Evolutionary conservation across 176 grass and related monocot species (phyloP).

Genomic region (Hsuehochloa calcarea): DNA sequence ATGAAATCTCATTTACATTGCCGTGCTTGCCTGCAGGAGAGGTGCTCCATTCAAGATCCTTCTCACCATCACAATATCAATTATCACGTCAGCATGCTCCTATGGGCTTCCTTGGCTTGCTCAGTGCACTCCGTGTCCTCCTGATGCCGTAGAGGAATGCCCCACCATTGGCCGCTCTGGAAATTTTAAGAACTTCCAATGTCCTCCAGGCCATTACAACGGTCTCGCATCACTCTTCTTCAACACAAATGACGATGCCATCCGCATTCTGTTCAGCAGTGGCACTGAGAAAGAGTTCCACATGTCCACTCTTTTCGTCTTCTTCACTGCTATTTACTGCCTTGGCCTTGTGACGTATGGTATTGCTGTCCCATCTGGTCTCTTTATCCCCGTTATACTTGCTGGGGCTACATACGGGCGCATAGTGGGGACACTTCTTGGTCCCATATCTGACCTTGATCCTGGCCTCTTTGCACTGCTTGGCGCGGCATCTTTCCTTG

Average conservation of each 20-base stretch:
- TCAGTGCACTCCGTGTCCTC: slow-evolving; percentile 63
- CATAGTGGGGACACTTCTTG: slow-evolving; percentile 75
- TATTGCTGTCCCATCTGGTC: slow-evolving; percentile 86
- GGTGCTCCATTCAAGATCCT: slow-evolving; percentile 90
- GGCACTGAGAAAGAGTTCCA: slow-evolving; percentile 74
- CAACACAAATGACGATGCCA: slow-evolving; percentile 93
- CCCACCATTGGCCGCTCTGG: slow-evolving; percentile 81
- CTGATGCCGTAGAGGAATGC: slow-evolving; percentile 51
- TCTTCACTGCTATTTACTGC: slow-evolving; percentile 71
- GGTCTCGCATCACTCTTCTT: slow-evolving; percentile 93
- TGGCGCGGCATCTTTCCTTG: slow-evolving; percentile 81
- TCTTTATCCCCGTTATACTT: slow-evolving; percentile 92
- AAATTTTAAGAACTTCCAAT: slow-evolving; percentile 92
- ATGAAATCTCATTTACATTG: slow-evolving; percentile 29
- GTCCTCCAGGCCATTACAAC: slow-evolving; percentile 80
- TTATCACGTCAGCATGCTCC: slow-evolving; percentile 80
- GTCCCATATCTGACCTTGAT: slow-evolving; percentile 64
- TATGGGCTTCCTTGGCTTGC: slow-evolving; percentile 89
- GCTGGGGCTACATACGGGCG: slow-evolving; percentile 78
- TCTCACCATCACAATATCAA: slow-evolving; percentile 68
- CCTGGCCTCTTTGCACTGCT: slow-evolving; percentile 83
- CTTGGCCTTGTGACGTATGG: slow-evolving; percentile 87
- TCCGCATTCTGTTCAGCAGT: slow-evolving; percentile 83
- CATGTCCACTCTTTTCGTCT: slow-evolving; percentile 70
- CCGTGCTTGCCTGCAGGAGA: slow-evolving; percentile 48